phyloP scores from a whole-genome alignment of 768 basidiomycete species.

The Leccinum subgranulosum region DNA sequence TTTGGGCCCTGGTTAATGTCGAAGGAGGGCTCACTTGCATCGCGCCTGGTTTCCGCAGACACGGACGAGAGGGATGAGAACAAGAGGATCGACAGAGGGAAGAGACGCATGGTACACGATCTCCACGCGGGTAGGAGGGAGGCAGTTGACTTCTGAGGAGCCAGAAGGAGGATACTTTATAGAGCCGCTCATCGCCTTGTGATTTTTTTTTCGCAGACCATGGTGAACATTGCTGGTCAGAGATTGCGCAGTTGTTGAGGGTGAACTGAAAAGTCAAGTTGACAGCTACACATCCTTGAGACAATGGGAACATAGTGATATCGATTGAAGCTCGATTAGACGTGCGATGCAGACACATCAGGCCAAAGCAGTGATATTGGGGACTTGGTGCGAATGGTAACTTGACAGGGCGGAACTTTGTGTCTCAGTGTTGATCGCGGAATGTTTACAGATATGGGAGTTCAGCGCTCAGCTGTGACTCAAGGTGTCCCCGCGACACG shows the following conservation, averaged over 20 bases:
- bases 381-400: neutral
- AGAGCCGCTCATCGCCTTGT: neutral
- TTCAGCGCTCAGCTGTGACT: neutral
- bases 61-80: constrained; percentile 4
- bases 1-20: constrained; percentile 12
- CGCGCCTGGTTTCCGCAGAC: constrained; percentile 5
- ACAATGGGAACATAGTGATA: constrained; percentile 3
- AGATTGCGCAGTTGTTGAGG: neutral
- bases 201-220: neutral
- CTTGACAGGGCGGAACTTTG: neutral
- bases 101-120: constrained; percentile 5
- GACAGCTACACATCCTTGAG: neutral
- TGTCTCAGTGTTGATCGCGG: neutral
- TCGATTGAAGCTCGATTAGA: neutral
- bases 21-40: constrained; percentile 10
- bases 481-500: no score
- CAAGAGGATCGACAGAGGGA: constrained; percentile 1
- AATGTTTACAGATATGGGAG: neutral
- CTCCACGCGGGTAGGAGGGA: constrained; percentile 1
- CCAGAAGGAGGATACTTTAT: constrained; percentile 1
- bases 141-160: constrained; percentile 1
- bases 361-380: neutral
- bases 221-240: neutral
- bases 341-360: neutral
- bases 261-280: neutral